Conservation (phyloP, 2,329 filamentous ascomycete species). For the Trichoderma sp. region DNA sequence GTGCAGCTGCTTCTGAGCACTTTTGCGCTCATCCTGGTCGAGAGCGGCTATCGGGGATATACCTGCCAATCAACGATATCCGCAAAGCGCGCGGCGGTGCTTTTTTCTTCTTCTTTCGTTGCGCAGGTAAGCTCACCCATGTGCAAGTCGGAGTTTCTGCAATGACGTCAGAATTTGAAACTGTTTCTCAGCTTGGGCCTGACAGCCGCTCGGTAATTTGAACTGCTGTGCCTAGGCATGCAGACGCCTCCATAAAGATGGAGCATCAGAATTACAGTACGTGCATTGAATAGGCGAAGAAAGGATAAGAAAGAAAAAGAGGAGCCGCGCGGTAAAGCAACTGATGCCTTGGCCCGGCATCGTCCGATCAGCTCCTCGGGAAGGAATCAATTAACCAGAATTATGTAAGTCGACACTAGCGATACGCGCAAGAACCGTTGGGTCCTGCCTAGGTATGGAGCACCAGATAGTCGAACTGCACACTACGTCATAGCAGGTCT, state of each 20-base stretch:
- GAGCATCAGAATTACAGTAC: not conserved
- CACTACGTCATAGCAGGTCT: slow-evolving; percentile 20
- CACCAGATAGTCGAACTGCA: not conserved
- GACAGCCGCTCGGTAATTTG: not conserved
- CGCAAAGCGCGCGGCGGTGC: not conserved
- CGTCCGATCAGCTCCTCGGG: slow-evolving; percentile 14
- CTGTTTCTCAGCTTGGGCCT: not conserved
- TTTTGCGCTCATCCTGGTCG: not conserved
- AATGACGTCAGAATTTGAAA: slow-evolving; percentile 2
- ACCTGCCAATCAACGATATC: not conserved
- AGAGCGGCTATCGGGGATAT: not conserved
- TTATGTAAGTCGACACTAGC: not conserved
- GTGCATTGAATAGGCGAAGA: not conserved
- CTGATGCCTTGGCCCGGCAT: slow-evolving; percentile 2
- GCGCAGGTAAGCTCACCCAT: not conserved
- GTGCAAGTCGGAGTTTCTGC: not conserved
- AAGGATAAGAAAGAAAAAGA: not conserved
- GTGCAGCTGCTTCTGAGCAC: not conserved
- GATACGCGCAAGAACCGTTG: not conserved
- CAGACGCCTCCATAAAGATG: not conserved
- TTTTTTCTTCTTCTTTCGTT: not conserved
- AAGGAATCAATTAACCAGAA: not conserved
- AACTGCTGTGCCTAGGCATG: not conserved
- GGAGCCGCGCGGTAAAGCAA: not conserved
- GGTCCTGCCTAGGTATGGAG: not conserved